Evolutionary conservation across 2,329 filamentous ascomycete species (phyloP).

Genomic region (Exophiala sp.): DNA sequence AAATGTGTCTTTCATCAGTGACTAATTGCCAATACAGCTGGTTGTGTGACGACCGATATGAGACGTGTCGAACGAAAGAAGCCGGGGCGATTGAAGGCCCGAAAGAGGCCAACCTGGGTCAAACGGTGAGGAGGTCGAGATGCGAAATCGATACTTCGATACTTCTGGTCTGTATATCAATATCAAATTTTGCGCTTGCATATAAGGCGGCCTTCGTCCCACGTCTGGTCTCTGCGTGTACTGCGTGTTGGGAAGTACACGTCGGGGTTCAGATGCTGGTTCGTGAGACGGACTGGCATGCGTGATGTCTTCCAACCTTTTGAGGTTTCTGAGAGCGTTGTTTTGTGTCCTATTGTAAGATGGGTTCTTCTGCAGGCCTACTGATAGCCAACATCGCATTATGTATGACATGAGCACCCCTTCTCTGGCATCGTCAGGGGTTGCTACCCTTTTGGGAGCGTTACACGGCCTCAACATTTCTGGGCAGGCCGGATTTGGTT

Average conservation of each 20-base stretch:
- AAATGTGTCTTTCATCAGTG: constrained; percentile 4
- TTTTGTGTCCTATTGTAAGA: background rate
- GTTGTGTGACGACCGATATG: constrained; percentile 82
- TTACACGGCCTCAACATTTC: constrained; percentile 1
- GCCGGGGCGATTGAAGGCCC: constrained; percentile 87
- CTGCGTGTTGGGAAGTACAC: background rate
- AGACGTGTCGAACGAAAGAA: constrained; percentile 98
- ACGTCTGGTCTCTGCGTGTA: background rate
- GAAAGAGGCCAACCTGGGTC: constrained; percentile 98
- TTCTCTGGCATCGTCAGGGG: background rate
- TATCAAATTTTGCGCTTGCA: constrained; percentile 30
- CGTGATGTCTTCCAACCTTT: too few species aligned
- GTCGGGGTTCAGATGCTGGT: background rate
- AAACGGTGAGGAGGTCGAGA: constrained; percentile 54
- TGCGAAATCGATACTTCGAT: constrained; percentile 16
- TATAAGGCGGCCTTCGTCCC: constrained; percentile 3
- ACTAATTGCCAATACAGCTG: constrained; percentile 54
- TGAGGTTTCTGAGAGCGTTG: background rate
- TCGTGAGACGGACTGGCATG: too few species aligned
- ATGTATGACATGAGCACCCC: constrained; percentile 2
- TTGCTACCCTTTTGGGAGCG: constrained; percentile 10
- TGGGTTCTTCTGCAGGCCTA: background rate
- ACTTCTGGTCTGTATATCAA: constrained; percentile 29
- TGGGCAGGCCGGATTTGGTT: background rate
- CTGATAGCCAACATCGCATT: background rate